Evolutionary conservation across 176 grass and related monocot species (phyloP), one percentile per base, ranked within the genome.

Genomic region (Rhipidocladum racemiflorum): DNA sequence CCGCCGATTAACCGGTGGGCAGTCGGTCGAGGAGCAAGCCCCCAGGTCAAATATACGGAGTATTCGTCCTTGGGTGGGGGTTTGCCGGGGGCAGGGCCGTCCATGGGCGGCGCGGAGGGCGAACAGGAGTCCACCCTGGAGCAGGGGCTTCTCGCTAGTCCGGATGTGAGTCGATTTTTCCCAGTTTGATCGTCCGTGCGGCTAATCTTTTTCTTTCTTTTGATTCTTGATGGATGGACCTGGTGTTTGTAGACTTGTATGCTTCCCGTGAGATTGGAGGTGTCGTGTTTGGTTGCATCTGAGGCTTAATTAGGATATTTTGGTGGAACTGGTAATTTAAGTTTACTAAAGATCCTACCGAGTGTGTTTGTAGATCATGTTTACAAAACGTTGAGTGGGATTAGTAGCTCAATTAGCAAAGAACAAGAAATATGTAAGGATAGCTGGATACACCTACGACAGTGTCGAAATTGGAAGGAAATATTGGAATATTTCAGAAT

Each of bases 121-220:
- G 87, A 42, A 68, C 32, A 63, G 75, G 57, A 35, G 32, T 12
- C 48, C 77, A 29, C 83, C 27, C 83, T 89, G 71, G 88, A 89
- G 65, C 72, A 82, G 72, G 88, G 83, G 9, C 88, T 89, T 27
- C 78, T 89, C 16, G 88, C 77, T 15, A 34, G 27, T 8, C n/a
- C 77, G 28, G 88, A 89, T 72, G 88, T 89, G 65, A 70, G 77
- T 56, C 34, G 12, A 79, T 63, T 32, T 45, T 45, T 42, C 0
- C 17, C 21, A 6, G n/a, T 24, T 57, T 61, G 39, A 9, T 60
- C 24, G 4, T 28, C 28, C 16, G 39, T 36, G 54, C 20, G 18
- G 40, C 15, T 54, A 27, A 9, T 45, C 3, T 75, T n/a, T 21
- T 17, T 16, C 3, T 44, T 45, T 1, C 5, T 9, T 71, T 15